Evolutionary conservation across 352 stramenopile species (phyloP).

Genomic region (Phytophthora sansomeana): DNA sequence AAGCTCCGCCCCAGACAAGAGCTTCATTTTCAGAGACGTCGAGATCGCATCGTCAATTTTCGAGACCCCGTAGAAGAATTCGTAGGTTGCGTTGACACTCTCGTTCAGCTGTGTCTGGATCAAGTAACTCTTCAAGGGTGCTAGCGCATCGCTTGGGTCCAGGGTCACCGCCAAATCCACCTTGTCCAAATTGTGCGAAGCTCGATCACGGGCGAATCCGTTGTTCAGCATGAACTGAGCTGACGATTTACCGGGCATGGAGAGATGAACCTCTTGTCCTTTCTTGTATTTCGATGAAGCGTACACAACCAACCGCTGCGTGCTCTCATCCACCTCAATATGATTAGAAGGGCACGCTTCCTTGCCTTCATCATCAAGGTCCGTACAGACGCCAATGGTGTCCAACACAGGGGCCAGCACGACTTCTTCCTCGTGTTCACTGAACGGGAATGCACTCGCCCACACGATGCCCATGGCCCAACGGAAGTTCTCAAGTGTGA

Average conservation of each 20-base stretch:
- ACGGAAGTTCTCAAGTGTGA: constrained; percentile 51
- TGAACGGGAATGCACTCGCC: constrained; percentile 43
- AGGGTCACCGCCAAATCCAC: constrained; percentile 57
- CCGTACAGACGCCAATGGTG: constrained; percentile 50
- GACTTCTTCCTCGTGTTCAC: constrained; percentile 35
- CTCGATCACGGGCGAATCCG: constrained; percentile 36
- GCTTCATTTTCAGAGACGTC: constrained; percentile 58
- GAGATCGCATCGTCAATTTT: constrained; percentile 26
- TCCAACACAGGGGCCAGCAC: constrained; percentile 51
- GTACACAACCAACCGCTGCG: constrained; percentile 45
- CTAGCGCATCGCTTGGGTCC: constrained; percentile 45
- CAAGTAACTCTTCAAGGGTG: constrained; percentile 50
- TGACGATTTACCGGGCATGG: constrained; percentile 44
- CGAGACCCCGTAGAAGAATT: constrained; percentile 30
- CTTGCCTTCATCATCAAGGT: constrained; percentile 26
- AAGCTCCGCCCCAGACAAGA: constrained; percentile 46
- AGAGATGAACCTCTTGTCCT: constrained; percentile 44
- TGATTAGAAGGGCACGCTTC: constrained; percentile 31
- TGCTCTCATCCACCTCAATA: constrained; percentile 36
- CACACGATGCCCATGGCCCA: constrained; percentile 61
- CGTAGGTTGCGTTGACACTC: constrained; percentile 53
- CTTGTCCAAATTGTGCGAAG: constrained; percentile 42
- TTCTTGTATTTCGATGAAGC: constrained; percentile 35
- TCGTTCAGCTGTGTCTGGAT: constrained; percentile 45
- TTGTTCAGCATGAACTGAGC: constrained; percentile 60